Conservation (phyloP, 768 basidiomycete genomes). For the Mycena latifolia region DNA sequence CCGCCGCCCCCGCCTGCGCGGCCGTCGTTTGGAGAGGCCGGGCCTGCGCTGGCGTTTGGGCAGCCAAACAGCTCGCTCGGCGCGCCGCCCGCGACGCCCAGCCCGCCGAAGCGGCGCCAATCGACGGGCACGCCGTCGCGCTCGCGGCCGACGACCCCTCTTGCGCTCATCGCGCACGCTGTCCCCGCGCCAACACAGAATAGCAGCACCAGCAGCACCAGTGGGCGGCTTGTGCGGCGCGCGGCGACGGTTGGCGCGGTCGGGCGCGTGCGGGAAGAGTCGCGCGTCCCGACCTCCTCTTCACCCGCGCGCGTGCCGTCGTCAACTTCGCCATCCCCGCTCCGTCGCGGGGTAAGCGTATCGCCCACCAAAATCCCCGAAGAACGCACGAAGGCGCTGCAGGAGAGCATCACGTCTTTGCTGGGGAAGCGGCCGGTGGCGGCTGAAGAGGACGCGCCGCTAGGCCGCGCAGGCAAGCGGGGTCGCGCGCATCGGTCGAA, state of each 20-base stretch:
- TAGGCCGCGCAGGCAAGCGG: conserved; percentile 6
- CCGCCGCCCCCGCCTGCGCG: neutral
- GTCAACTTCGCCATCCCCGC: conserved; percentile 61
- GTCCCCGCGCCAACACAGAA: conserved; percentile 19
- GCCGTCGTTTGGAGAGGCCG: conserved; percentile 14
- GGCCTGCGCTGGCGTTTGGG: conserved; percentile 42
- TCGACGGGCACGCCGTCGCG: conserved; percentile 10
- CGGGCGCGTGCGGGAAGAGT: no score
- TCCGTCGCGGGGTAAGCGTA: conserved; percentile 34
- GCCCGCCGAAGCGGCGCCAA: conserved; percentile 25
- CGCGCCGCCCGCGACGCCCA: conserved; percentile 20
- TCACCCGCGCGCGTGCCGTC: conserved; percentile 63
- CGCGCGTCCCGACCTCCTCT: neutral
- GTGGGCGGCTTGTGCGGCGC: conserved; percentile 12
- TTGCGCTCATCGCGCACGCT: conserved; percentile 29
- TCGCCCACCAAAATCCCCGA: conserved; percentile 61
- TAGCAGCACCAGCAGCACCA: conserved; percentile 14
- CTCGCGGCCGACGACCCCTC: conserved; percentile 1
- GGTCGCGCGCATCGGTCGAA: conserved; percentile 20
- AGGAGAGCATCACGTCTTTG: conserved; percentile 76
- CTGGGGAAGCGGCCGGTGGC: conserved; percentile 70
- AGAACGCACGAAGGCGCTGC: conserved; percentile 67
- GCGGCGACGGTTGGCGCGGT: conserved; percentile 10
- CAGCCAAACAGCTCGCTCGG: conserved; percentile 48
- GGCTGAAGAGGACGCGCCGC: conserved; percentile 42